These are phyloP conservation scores for Hymenoscyphus occultus DNA, from an alignment of 2,329 filamentous ascomycete genomes.

Conservation along the genomic window DNA sequence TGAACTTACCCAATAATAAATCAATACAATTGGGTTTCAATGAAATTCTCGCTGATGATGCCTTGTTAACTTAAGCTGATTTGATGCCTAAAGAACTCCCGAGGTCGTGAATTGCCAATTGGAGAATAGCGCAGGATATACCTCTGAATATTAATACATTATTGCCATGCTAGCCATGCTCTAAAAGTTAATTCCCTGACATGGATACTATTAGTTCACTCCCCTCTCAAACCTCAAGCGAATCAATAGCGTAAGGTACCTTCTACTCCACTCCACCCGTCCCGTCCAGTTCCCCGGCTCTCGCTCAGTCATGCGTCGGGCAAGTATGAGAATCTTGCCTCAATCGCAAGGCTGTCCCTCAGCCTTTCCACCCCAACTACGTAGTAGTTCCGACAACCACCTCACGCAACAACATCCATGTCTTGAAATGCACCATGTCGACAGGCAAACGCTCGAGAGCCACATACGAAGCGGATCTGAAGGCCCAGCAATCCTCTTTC, in stretches of 20 bases:
- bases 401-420: background rate
- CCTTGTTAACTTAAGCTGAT: too few relatives aligned
- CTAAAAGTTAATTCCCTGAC: background rate
- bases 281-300: background rate
- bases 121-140: too few relatives aligned
- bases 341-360: background rate
- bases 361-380: background rate
- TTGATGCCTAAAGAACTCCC: too few relatives aligned
- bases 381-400: background rate
- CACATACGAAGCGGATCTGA: constrained; percentile 72
- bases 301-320: too few relatives aligned
- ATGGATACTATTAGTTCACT: background rate
- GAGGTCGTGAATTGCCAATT: too few relatives aligned
- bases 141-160: too few relatives aligned
- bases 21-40: too few relatives aligned
- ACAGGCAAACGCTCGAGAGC: constrained; percentile 71
- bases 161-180: too few relatives aligned
- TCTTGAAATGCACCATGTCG: constrained; percentile 52
- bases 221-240: background rate
- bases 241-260: background rate
- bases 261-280: background rate
- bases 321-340: background rate
- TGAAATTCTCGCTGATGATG: too few relatives aligned
- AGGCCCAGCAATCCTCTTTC: constrained; percentile 67
- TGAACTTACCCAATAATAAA: too few relatives aligned